Evolutionary conservation across 306 rosid genomes (phyloP).

Genomic region (Corylus heterophylla): DNA sequence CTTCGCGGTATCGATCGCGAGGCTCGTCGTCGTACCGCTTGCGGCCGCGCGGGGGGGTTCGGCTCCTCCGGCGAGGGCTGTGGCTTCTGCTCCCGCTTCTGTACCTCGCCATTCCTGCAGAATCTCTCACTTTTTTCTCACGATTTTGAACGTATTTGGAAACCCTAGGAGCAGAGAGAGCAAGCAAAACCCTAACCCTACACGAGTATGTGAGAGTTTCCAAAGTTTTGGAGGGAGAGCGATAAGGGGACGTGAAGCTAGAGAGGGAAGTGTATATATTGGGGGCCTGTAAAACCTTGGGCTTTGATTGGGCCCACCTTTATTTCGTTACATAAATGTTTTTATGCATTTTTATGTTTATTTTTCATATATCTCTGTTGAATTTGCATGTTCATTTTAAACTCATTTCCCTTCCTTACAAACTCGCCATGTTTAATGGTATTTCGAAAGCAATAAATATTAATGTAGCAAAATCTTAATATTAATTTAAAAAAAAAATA

Average conservation of each 20-base stretch:
- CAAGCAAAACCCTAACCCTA: constrained; percentile 44
- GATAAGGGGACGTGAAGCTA: not conserved
- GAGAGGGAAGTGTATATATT: not conserved
- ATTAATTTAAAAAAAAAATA: too few relatives aligned
- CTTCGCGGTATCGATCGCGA: constrained; percentile 58
- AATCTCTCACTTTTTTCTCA: not conserved
- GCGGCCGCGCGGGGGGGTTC: constrained; percentile 78
- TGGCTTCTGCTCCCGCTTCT: constrained; percentile 90
- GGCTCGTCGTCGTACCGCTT: constrained; percentile 76
- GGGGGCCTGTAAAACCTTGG: not conserved
- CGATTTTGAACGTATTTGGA: not conserved
- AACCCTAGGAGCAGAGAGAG: constrained; percentile 2
- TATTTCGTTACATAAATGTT: too few relatives aligned
- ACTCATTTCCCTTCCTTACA: too few relatives aligned
- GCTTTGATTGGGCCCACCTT: not conserved
- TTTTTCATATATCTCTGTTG: too few relatives aligned
- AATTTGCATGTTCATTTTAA: too few relatives aligned
- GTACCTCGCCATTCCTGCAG: constrained; percentile 57
- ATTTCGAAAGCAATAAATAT: too few relatives aligned
- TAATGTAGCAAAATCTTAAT: too few relatives aligned
- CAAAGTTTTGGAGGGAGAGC: constrained; percentile 29
- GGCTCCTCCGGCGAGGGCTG: constrained; percentile 92
- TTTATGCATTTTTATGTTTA: too few relatives aligned
- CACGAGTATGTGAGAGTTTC: not conserved
- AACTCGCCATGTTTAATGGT: too few relatives aligned